A percentile compares a stretch with the other conserved stretches of the same genome.
phyloP scores from a whole-genome alignment of 441 rosid species.

The Mallotus repandus region DNA sequence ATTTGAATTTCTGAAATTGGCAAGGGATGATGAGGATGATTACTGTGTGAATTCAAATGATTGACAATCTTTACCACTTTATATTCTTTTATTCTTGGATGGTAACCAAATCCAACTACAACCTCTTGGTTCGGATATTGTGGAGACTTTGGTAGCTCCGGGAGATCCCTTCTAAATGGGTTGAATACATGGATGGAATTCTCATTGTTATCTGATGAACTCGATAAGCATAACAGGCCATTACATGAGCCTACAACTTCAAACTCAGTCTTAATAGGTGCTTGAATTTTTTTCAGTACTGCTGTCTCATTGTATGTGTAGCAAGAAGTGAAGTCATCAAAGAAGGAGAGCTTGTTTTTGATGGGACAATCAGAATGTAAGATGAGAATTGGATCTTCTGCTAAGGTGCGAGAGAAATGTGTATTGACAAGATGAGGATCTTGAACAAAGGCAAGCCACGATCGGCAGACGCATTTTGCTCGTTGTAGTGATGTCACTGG shows the following conservation, averaged over 20 bases:
- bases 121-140: too few relatives aligned
- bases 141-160: constrained; percentile 6
- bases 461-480: too few relatives aligned
- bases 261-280: constrained; percentile 12
- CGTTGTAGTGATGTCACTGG: too few relatives aligned
- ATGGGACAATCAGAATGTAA: constrained; percentile 20
- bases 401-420: neutral
- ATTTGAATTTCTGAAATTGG: too few relatives aligned
- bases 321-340: neutral
- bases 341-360: constrained; percentile 13
- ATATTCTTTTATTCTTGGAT: too few relatives aligned
- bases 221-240: constrained; percentile 28
- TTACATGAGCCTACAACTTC: constrained; percentile 27
- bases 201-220: neutral
- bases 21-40: too few relatives aligned
- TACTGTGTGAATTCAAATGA: too few relatives aligned
- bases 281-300: too few relatives aligned
- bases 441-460: too few relatives aligned
- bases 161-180: constrained; percentile 21
- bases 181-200: constrained; percentile 20
- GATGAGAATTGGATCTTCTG: constrained; percentile 19
- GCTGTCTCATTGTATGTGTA: neutral
- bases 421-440: neutral
- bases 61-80: too few relatives aligned
- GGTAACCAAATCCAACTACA: too few relatives aligned